Base-by-base conservation (phyloP, 2,329 filamentous ascomycete genomes). In the Chrysosporium queenslandicum region DNA sequence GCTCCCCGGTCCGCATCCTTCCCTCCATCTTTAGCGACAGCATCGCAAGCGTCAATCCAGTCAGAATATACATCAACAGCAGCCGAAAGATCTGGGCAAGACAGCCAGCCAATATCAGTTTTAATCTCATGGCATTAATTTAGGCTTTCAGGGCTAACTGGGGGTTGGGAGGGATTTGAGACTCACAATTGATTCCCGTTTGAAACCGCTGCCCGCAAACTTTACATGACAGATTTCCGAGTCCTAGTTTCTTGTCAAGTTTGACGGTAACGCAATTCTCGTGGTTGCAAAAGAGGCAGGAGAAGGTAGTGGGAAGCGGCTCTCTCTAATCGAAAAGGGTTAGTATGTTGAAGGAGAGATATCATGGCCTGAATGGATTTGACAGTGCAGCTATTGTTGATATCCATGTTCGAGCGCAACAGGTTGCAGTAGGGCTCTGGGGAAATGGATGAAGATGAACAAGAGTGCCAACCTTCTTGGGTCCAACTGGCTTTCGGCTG, bases 221-320 rank as follows among this genome's bases (percentile, higher is more conserved):
- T 67, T 91, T 94, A 74, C 92, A 98, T 55, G 84, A 81, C 23
- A 98, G 76, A 56, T 86, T 81, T 43, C 91, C 92, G 34, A 95
- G 79, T 48, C 88, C 88, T 25, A 82, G 76, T 68, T 97, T 97
- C 77, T 94, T 95, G 67, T 98, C 89, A 47, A 98, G 78, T 70
- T 94, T 92, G 60, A 96, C 86, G 25, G 81, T 79, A 49, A 98
- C 87, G 0, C 90, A 87, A 59, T 88, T 92, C 67, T 97, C 92
- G 71, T 97, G 90, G 68, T 96, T 97, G 77, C 92, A 98, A 73
- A 98, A 98, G 42, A 98, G 82, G 67, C 92, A 98, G 53, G 90
- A 87, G 70, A 98, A 98, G n/a, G 81, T 80, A 2, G 87, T 90
- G 14, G 72, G 64, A n/a, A 75, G 67, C 23, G 71, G 70, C 58